Evolutionary conservation across 73 alveolate genomes (phyloP), one percentile per base, ranked within the genome.

Genomic region (Urostyla sp.): DNA sequence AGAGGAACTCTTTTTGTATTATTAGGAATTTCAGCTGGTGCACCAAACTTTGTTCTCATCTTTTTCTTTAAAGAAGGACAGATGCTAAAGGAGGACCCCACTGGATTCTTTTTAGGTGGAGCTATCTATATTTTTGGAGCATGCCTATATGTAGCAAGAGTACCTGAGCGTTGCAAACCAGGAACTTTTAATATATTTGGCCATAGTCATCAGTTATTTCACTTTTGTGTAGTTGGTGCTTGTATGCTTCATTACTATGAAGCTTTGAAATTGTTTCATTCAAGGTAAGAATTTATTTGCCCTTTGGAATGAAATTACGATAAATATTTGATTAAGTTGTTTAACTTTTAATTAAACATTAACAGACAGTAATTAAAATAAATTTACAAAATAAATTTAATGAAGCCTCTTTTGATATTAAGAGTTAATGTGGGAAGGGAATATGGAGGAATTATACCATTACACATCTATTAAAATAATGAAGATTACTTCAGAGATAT

Each of bases 141-240:
- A 0, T 30, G 69, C 31, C 32, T 94, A 32, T 95, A 94, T 67
- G 82, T 90, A 15, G 63, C 90, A 24, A 89, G 95, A 84, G 74
- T 76, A 28, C 99, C 99, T 16, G 99, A 96, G 85, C 79, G 92
- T 66, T 80, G 60, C 34, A 84, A 27, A 61, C 98, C 98, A 13
- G 95, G 94, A 35, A 90, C 63, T 38, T 96, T 94, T 79, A 98
- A 94, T 80, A 80, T 84, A 73, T 72, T 89, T 87, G 99, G 94
- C 1, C 28, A 35, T 8, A 46, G 87, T 44, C 94, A 86, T 45
- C 60, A 86, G 30, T 20, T 86, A 8, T 86, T 72, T 52, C 90
- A 86, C 67, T 53, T 84, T 58, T 76, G 74, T 53, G 89, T 85
- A 23, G 20, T 75, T 0, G 55, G 52, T 15, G 93, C 75, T 10